A percentile compares a stretch with the other conserved stretches of the same genome.
Conservation (phyloP, 78 protist genomes). For the Creolimax fragrantissima region DNA sequence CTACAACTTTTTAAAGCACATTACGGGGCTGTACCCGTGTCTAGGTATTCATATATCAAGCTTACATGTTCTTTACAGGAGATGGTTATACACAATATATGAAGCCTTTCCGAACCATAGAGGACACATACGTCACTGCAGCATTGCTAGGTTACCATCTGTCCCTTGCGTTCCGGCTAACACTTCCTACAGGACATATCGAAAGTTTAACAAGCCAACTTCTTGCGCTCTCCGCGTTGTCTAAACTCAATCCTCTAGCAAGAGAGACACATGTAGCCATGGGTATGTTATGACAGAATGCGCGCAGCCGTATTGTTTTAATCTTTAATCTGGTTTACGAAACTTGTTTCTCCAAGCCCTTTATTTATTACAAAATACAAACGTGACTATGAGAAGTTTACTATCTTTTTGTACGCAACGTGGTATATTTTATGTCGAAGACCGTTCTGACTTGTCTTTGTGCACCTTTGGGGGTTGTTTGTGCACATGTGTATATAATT, state of each 20-base stretch:
- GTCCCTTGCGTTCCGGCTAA: not conserved
- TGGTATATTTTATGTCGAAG: no score
- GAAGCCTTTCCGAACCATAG: constrained; percentile 2
- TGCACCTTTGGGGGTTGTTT: no score
- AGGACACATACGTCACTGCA: not conserved
- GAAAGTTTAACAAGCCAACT: not conserved
- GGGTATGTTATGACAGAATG: not conserved
- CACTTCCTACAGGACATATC: not conserved
- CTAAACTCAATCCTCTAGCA: not conserved
- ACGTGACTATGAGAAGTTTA: no score
- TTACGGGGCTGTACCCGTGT: not conserved
- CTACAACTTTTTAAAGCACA: no score
- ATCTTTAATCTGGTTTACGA: no score
- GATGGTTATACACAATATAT: not conserved
- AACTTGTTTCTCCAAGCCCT: no score
- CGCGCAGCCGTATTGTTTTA: no score
- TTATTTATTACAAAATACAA: no score
- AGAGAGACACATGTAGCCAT: not conserved
- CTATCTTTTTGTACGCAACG: no score
- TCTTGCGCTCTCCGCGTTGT: not conserved
- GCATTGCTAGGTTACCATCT: not conserved
- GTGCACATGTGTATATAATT: no score
- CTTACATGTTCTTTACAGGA: not conserved
- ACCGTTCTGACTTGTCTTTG: no score
- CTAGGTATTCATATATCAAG: not conserved